Evolutionary conservation across 208 protist genomes (phyloP).

Genomic region (Vickermania ingenoplastis): DNA sequence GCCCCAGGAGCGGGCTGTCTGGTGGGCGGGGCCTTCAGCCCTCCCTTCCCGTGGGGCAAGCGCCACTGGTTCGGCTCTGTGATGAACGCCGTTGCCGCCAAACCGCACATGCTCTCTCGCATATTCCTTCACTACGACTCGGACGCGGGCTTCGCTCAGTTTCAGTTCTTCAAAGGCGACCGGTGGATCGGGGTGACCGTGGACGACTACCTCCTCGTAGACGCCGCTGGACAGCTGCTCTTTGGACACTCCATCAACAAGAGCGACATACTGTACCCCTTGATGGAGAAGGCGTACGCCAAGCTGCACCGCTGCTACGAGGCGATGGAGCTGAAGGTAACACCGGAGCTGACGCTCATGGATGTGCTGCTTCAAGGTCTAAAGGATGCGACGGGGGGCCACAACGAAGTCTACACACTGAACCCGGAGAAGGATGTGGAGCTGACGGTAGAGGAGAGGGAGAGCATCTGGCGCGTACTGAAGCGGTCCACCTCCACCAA

Average conservation of each 20-base stretch:
- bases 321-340: conserved; percentile 62
- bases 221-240: conserved; percentile 41
- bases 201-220: conserved; percentile 80
- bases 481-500: conserved; percentile 28
- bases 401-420: conserved; percentile 22
- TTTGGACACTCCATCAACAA: conserved; percentile 21
- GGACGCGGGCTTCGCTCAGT: conserved; percentile 71
- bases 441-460: conserved; percentile 25
- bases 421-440: conserved; percentile 9
- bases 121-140: conserved; percentile 54
- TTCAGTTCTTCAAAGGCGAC: conserved; percentile 79
- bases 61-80: conserved; percentile 76
- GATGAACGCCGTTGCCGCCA: conserved; percentile 47
- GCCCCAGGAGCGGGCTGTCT: conserved; percentile 6
- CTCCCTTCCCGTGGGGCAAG: conserved; percentile 39
- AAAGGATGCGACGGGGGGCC: conserved; percentile 61
- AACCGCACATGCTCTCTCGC: conserved; percentile 47
- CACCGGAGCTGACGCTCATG: conserved; percentile 31
- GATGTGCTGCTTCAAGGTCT: conserved; percentile 54
- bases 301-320: conserved; percentile 89
- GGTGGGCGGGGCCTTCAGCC: conserved; percentile 17
- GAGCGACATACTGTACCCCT: conserved; percentile 51
- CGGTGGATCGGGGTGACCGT: conserved; percentile 69
- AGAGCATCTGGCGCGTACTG: conserved; percentile 48
- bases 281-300: conserved; percentile 90